phyloP scores from a whole-genome alignment of 257 asterid genomes.

The Eustoma russellianum region DNA sequence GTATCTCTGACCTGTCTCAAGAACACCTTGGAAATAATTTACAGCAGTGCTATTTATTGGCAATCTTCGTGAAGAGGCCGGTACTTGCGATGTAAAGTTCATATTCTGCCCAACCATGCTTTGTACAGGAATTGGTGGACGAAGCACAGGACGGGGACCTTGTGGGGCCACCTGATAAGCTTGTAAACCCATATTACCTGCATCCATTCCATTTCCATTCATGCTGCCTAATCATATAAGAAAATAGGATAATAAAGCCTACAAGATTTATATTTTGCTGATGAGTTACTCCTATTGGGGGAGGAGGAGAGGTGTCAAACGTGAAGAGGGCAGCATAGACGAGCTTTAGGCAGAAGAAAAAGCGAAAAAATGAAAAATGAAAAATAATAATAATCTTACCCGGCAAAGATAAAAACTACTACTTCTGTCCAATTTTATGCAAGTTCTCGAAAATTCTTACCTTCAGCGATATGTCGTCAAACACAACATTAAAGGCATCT shows the following conservation, averaged over 20 bases:
- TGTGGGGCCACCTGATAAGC: constrained; percentile 48
- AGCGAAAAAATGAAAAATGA: too few relatives aligned
- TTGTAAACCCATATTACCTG: constrained; percentile 35
- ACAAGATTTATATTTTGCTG: too few relatives aligned
- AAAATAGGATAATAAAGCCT: constrained; percentile 4
- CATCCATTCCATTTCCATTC: constrained; percentile 32
- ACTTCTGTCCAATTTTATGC: too few relatives aligned
- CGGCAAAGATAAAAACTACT: too few relatives aligned
- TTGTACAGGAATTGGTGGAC: constrained; percentile 41
- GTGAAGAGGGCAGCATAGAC: too few relatives aligned
- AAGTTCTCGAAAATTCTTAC: too few relatives aligned
- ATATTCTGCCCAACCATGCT: constrained; percentile 37
- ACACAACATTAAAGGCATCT: too few relatives aligned
- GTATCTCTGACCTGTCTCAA: constrained; percentile 40
- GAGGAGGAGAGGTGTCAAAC: too few relatives aligned
- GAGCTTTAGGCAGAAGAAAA: too few relatives aligned
- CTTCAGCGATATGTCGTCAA: too few relatives aligned
- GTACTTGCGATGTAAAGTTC: constrained; percentile 38
- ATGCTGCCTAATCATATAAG: constrained; percentile 20
- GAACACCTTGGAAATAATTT: constrained; percentile 37
- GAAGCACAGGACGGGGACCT: constrained; percentile 32
- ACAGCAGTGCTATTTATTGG: constrained; percentile 23
- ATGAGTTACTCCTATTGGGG: too few relatives aligned
- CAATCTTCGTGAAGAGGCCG: constrained; percentile 35
- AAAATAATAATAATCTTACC: too few relatives aligned